Conservation (phyloP, 1,139 yeast genomes). For the Candida sanyaensis region DNA sequence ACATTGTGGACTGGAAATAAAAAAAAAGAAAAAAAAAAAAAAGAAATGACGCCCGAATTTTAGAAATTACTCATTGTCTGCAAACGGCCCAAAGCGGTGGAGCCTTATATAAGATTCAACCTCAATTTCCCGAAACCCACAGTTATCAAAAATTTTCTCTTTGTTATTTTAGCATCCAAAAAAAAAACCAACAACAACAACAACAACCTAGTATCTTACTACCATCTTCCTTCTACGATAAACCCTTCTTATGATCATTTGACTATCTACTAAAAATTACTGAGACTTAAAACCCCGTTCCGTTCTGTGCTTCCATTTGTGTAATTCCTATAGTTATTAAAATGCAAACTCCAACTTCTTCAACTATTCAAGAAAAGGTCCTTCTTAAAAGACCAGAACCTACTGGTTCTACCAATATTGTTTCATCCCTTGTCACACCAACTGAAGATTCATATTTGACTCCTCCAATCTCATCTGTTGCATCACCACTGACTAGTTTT, state of each 20-base stretch:
- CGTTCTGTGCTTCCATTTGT: too few species aligned
- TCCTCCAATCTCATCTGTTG: constrained; percentile 3
- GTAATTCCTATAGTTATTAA: too few species aligned
- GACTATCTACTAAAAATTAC: constrained; percentile 4
- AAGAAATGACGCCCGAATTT: neutral
- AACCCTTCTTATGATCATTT: neutral
- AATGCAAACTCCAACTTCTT: constrained; percentile 4
- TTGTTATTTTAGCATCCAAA: neutral
- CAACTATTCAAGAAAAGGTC: constrained; percentile 1
- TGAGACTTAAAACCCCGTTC: neutral
- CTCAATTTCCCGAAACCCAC: constrained; percentile 2
- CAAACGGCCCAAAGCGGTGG: neutral
- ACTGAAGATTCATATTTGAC: constrained; percentile 2
- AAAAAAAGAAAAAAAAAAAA: neutral
- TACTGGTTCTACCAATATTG: neutral
- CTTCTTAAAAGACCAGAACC: neutral
- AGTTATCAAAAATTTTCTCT: neutral
- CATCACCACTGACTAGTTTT: constrained; percentile 5
- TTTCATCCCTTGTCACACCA: neutral
- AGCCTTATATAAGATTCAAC: neutral
- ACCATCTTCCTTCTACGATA: neutral
- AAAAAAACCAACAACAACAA: too few species aligned
- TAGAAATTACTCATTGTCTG: neutral
- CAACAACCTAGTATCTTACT: neutral
- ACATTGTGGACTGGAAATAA: neutral